phyloP scores from a whole-genome alignment of 129 eudicot genomes.

The Helianthus tuberosus region DNA sequence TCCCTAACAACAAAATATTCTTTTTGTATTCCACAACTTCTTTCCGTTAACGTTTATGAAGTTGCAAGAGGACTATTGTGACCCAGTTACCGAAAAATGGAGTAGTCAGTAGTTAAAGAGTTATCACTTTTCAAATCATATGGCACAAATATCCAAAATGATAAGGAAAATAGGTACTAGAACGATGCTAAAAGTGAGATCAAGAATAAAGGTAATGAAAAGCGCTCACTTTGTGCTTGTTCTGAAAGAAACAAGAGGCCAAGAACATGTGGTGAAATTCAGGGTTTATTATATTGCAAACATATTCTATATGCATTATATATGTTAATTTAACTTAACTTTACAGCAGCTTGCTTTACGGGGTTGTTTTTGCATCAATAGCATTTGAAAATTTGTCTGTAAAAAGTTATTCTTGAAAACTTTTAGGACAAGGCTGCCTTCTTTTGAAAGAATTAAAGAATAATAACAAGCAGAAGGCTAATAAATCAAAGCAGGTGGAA shows the following conservation, averaged over 20 bases:
- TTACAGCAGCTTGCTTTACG: slow-evolving; percentile 3
- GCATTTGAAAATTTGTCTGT: slow-evolving; percentile 9
- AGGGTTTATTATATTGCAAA: slow-evolving; percentile 9
- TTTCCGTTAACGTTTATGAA: not conserved
- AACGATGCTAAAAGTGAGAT: slow-evolving; percentile 5
- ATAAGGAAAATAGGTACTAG: not conserved
- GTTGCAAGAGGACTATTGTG: not conserved
- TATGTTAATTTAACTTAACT: not conserved
- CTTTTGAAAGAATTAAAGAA: slow-evolving; percentile 3
- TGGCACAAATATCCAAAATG: not conserved
- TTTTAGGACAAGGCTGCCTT: slow-evolving; percentile 21
- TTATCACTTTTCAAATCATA: not conserved
- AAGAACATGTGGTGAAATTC: slow-evolving; percentile 19
- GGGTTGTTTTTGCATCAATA: not conserved
- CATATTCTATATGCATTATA: not conserved
- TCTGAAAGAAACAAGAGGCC: slow-evolving; percentile 1
- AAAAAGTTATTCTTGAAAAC: slow-evolving; percentile 16
- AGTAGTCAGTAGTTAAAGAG: slow-evolving; percentile 14
- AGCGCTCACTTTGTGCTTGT: not conserved
- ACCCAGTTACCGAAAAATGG: slow-evolving; percentile 12
- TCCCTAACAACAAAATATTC: not conserved
- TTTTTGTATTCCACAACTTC: not conserved
- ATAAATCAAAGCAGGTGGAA: slow-evolving; percentile 9
- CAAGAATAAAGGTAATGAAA: slow-evolving; percentile 3
- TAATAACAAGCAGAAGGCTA: not conserved